These are phyloP conservation scores for Panicum hallii DNA, from an alignment of 202 grass and related monocot species.

Conservation along the genomic window DNA sequence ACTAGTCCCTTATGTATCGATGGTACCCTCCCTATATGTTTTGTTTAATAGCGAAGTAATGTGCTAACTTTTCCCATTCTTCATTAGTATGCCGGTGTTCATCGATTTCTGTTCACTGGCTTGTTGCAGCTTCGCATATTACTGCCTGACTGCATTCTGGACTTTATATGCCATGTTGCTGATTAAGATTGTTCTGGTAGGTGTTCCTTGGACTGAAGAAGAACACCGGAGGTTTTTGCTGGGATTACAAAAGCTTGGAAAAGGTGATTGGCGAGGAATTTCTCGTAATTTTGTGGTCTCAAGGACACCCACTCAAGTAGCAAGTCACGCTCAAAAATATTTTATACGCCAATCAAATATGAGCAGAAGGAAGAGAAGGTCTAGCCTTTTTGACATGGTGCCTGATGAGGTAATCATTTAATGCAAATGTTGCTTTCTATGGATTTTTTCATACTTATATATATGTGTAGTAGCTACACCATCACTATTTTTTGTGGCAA, in stretches of 20 bases:
- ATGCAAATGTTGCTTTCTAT: conserved; percentile 8
- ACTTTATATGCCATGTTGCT: conserved; percentile 32
- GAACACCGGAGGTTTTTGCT: conserved; percentile 96
- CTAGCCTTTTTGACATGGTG: conserved; percentile 96
- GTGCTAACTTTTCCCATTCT: background rate
- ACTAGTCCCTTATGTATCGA: background rate
- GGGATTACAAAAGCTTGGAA: conserved; percentile 95
- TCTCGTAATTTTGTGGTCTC: conserved; percentile 96
- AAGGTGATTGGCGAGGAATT: conserved; percentile 98
- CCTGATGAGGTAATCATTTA: conserved; percentile 73
- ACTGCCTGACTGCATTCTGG: background rate
- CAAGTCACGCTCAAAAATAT: conserved; percentile 98
- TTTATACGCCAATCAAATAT: conserved; percentile 95
- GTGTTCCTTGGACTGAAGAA: conserved; percentile 98
- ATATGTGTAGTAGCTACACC: background rate
- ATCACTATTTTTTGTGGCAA: conserved; percentile 21
- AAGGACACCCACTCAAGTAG: conserved; percentile 96
- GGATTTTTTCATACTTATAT: background rate
- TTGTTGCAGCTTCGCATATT: conserved; percentile 19
- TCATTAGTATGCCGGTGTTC: background rate
- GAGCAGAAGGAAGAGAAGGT: conserved; percentile 94
- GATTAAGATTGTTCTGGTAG: conserved; percentile 51
- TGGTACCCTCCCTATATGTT: conserved; percentile 12
- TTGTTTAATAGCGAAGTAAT: background rate
- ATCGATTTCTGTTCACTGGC: conserved; percentile 9